Base-by-base conservation (phyloP, 1,139 yeast species). In the Nakaseomyces glabratus region DNA sequence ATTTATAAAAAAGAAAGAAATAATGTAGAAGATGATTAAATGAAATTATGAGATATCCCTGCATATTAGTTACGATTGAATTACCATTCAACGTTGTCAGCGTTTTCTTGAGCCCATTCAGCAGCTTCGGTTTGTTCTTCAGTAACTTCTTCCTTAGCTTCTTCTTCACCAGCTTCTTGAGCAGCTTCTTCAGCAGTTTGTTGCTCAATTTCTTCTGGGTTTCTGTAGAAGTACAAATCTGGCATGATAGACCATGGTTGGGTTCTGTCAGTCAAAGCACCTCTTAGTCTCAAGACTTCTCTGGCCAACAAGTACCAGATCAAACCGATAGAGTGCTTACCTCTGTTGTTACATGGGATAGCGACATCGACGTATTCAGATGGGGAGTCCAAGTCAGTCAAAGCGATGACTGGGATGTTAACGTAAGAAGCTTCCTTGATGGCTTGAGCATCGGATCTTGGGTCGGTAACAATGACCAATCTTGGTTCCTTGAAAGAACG, bases 401-500 rank as follows among this genome's bases (percentile, higher is more conserved):
- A 84, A 63, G 99, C 99, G 68, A 90, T 88, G 66, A 90, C 98
- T 71, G 99, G 99, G 63, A 93, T 88, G 93, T 93, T 90, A 66
- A 93, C 98, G 75, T 90, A 93, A 61, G 97, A 88, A 52, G 98
- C 86, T 77, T 90, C 99, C 76, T 86, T 88, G 80, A 93, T 93
- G 65, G 99, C 97, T 77, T 90, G 98, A 63, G 95, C 82, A 66
- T 90, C 98, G 59, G 97, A 88, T 78, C 98, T 90, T 76, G 99
- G 98, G 76, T 90, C 98, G 62, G 98, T 90, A 63, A 90, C 98
- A 62, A 90, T 75, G 68, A 90, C 86, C 68, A 93, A 80, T 77
- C 98, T 85, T 79, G 99, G 99, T 76, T 93, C 99, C 77, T 88
- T 90, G 95, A 90, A 93, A 60, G 97, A 85, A 74, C 97, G 93